Percentiles rank a stretch among this genome's conserved stretches.
Evolutionary conservation across 1,139 yeast species (phyloP).

Genomic region (Pichia sorboxylosa): DNA sequence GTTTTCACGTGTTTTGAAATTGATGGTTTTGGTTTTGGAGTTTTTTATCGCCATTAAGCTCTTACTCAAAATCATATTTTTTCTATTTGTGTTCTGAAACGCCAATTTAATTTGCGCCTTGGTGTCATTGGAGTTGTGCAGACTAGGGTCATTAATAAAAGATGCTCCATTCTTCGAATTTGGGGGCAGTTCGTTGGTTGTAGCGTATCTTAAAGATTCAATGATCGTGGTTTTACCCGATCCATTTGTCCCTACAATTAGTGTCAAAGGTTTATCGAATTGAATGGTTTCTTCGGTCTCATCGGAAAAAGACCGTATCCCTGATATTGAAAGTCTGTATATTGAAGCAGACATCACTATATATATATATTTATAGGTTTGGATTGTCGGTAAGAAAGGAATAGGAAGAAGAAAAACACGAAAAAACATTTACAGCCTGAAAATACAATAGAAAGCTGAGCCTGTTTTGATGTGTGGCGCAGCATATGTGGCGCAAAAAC

Average conservation of each 20-base stretch:
- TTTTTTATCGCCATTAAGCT: conserved; percentile 63
- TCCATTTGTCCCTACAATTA: conserved; percentile 94
- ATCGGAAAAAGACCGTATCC: conserved; percentile 83
- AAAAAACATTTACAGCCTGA: too few species aligned
- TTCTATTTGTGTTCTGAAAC: conserved; percentile 61
- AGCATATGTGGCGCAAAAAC: background rate
- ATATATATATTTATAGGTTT: too few species aligned
- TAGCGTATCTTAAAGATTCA: conserved; percentile 85
- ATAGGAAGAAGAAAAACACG: too few species aligned
- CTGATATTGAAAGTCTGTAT: conserved; percentile 76
- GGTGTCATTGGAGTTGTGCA: conserved; percentile 65
- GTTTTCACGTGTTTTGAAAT: conserved; percentile 87
- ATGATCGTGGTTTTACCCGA: conserved; percentile 98
- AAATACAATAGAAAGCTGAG: too few species aligned
- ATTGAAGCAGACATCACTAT: too few species aligned
- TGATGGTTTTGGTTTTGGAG: conserved; percentile 38
- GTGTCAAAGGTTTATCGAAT: conserved; percentile 81
- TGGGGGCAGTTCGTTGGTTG: conserved; percentile 95
- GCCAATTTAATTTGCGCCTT: conserved; percentile 87
- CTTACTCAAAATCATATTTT: conserved; percentile 76
- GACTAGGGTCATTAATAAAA: conserved; percentile 85
- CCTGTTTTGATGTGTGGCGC: background rate
- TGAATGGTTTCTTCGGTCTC: conserved; percentile 75
- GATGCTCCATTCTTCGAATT: conserved; percentile 87
- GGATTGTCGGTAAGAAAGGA: too few species aligned